These are phyloP conservation scores for Xerophyta viscosa DNA, from an alignment of 106 monocot species.

Conservation along the genomic window DNA sequence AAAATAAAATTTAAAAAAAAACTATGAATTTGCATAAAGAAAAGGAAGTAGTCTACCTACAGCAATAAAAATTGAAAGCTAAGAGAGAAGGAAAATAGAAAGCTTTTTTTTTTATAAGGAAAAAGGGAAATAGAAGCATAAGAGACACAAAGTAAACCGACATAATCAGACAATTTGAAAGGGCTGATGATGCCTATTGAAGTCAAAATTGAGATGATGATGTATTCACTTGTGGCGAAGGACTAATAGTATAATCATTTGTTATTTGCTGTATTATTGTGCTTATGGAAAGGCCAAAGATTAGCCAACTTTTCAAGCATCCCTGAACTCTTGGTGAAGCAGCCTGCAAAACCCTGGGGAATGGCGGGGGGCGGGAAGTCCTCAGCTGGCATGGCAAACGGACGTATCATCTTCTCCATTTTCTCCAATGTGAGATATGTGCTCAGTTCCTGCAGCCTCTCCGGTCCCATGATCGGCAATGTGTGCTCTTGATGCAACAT, in stretches of 20 bases:
- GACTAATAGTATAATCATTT: conserved; percentile 3
- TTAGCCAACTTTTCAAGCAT: conserved; percentile 70
- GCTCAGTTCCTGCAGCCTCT: conserved; percentile 73
- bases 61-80: too few relatives aligned
- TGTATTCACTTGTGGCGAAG: not conserved
- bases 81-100: too few relatives aligned
- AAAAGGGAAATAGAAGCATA: too few relatives aligned
- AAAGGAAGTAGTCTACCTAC: too few relatives aligned
- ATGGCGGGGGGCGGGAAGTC: conserved; percentile 72
- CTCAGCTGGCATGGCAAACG: conserved; percentile 96
- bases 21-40: too few relatives aligned
- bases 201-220: conserved; percentile 7
- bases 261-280: conserved; percentile 7
- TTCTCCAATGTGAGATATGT: conserved; percentile 72
- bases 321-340: conserved; percentile 53
- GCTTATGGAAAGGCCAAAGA: conserved; percentile 82
- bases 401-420: conserved; percentile 82
- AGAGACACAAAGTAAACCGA: too few relatives aligned
- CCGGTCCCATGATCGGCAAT: conserved; percentile 88
- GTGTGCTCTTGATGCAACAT: conserved; percentile 86
- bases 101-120: too few relatives aligned
- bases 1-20: too few relatives aligned
- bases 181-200: too few relatives aligned
- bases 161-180: too few relatives aligned
- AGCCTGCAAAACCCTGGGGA: conserved; percentile 60